Conservation (phyloP, 805 yeast species). For the Clavispora fructus region DNA sequence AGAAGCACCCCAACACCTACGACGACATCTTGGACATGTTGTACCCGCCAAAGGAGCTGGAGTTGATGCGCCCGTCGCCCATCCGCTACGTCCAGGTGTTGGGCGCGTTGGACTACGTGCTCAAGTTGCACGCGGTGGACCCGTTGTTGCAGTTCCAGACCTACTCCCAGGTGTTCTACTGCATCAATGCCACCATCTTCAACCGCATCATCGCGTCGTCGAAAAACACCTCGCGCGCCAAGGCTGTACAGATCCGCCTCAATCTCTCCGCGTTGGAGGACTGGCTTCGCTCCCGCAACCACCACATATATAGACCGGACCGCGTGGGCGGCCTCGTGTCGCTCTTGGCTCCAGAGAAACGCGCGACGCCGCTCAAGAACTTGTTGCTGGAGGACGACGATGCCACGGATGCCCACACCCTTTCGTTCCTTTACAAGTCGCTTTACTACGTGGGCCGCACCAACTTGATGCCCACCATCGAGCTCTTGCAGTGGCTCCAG, state of each 20-base stretch:
- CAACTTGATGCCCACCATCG: constrained; percentile 68
- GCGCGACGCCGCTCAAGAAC: constrained; percentile 14
- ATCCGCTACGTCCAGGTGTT: constrained; percentile 76
- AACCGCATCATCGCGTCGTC: constrained; percentile 65
- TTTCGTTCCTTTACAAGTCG: constrained; percentile 59
- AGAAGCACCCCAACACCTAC: constrained; percentile 45
- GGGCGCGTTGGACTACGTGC: constrained; percentile 82
- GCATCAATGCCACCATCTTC: constrained; percentile 69
- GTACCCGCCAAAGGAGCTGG: constrained; percentile 78
- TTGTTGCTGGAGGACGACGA: constrained; percentile 18
- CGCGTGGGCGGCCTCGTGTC: constrained; percentile 23
- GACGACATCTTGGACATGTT: constrained; percentile 72
- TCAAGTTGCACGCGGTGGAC: constrained; percentile 76
- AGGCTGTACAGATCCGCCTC: constrained; percentile 85
- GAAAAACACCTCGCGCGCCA: constrained; percentile 69
- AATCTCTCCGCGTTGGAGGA: constrained; percentile 86
- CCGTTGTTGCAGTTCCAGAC: constrained; percentile 75
- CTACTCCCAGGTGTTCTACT: constrained; percentile 69
- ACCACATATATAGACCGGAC: constrained; percentile 35
- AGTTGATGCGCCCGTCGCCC: constrained; percentile 86
- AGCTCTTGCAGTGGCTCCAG: constrained; percentile 86
- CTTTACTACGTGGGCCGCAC: constrained; percentile 59
- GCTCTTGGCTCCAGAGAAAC: constrained; percentile 9
- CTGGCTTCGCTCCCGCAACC: constrained; percentile 77
- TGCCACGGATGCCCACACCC: constrained; percentile 39